phyloP scores from a whole-genome alignment of 345 rosid species.

The Aegle marmelos region DNA sequence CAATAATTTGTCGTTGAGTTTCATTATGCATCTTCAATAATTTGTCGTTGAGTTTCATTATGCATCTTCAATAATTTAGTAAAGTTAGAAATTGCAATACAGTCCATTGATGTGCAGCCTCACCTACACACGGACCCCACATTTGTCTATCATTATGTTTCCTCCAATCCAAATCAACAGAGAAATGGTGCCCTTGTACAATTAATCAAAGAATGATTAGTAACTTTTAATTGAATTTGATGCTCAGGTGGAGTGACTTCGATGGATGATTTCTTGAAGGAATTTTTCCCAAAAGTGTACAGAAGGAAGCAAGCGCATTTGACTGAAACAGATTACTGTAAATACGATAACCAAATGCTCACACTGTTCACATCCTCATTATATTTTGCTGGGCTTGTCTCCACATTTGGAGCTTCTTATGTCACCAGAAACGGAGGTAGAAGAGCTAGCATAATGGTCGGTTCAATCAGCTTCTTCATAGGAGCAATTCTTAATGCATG shows the following conservation, averaged over 20 bases:
- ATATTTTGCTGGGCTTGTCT: slow-evolving; percentile 78
- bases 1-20: no score
- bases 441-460: slow-evolving; percentile 67
- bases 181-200: background rate
- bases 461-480: slow-evolving; percentile 70
- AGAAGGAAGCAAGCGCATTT: slow-evolving; percentile 64
- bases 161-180: background rate
- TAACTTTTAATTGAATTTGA: background rate
- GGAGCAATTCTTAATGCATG: slow-evolving; percentile 75
- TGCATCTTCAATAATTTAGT: background rate
- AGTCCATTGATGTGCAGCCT: background rate
- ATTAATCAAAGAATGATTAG: background rate
- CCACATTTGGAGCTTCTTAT: slow-evolving; percentile 74
- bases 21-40: background rate
- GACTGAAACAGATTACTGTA: slow-evolving; percentile 86
- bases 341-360: slow-evolving; percentile 75
- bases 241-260: slow-evolving; percentile 88
- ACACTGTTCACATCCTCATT: slow-evolving; percentile 87
- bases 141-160: background rate
- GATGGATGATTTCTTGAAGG: slow-evolving; percentile 92
- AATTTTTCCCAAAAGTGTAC: slow-evolving; percentile 68
- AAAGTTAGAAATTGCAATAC: background rate
- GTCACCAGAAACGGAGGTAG: slow-evolving; percentile 65
- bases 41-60: background rate
- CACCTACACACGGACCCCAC: background rate